Evolutionary conservation across 257 asterid species (phyloP).

Genomic region (Buddleja alternifolia): DNA sequence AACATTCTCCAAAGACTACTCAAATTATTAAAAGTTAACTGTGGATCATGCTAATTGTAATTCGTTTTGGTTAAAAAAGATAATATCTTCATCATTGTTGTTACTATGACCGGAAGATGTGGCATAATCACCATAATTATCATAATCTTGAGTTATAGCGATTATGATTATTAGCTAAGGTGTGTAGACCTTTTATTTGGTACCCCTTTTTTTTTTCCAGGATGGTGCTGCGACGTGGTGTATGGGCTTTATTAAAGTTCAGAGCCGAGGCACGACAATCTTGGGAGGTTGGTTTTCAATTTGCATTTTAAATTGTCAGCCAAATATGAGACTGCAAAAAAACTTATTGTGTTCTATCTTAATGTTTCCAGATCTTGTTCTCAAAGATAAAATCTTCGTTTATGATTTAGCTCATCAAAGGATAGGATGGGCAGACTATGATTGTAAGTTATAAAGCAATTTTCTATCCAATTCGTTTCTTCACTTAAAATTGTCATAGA

Average conservation of each 20-base stretch:
- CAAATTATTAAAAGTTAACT: neutral
- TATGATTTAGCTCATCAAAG: conserved; percentile 85
- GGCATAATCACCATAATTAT: neutral
- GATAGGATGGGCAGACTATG: conserved; percentile 85
- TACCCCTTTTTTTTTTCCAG: conserved; percentile 52
- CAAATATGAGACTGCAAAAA: neutral
- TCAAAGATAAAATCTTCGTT: conserved; percentile 82
- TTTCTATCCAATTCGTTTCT: neutral
- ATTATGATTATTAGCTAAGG: no score
- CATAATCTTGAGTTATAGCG: no score
- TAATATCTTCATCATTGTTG: neutral
- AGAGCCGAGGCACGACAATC: conserved; percentile 65
- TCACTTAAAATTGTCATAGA: neutral
- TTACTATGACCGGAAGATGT: neutral
- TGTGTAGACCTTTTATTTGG: conserved; percentile 12
- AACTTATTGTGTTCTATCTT: conserved; percentile 21
- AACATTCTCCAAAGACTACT: conserved; percentile 11
- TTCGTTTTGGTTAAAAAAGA: no score
- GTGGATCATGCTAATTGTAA: neutral
- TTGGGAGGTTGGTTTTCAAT: conserved; percentile 70
- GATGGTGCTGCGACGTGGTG: conserved; percentile 88
- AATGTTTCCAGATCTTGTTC: conserved; percentile 67
- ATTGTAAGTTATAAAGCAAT: conserved; percentile 59
- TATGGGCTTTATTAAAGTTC: conserved; percentile 77
- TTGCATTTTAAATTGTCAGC: neutral